A percentile compares a stretch with the other conserved stretches of the same genome.
Evolutionary conservation across 2,329 filamentous ascomycete genomes (phyloP).

Genomic region (Penicillium vulpinum): DNA sequence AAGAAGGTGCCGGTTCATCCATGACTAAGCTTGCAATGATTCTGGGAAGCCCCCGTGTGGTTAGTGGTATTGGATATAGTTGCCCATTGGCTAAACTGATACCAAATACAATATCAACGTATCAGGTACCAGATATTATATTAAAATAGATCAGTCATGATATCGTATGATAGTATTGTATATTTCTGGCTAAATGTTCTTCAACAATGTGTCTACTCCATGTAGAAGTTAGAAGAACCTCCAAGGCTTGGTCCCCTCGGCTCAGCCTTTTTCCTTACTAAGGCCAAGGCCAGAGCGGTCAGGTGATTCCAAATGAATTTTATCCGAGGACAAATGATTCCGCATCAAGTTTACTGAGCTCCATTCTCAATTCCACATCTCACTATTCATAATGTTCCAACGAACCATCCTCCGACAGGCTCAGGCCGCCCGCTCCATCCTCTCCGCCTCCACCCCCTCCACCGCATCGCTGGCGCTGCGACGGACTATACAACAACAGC

Average conservation of each 20-base stretch:
- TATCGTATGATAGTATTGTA: neutral
- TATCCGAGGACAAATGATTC: constrained; percentile 3
- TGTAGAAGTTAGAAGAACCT: constrained; percentile 1
- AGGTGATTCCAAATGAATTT: constrained; percentile 10
- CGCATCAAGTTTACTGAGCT: neutral
- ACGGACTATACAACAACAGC: constrained; percentile 35
- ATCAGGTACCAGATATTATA: neutral
- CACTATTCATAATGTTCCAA: constrained; percentile 42
- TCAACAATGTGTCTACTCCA: neutral
- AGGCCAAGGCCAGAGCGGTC: neutral
- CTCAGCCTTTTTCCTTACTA: constrained; percentile 6
- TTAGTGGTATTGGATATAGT: neutral
- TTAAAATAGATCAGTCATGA: neutral
- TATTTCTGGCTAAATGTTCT: neutral
- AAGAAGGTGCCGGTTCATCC: neutral
- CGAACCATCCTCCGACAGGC: constrained; percentile 45
- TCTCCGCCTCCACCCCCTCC: constrained; percentile 31
- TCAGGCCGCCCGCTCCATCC: constrained; percentile 38
- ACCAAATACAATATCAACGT: neutral
- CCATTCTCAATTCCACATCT: constrained; percentile 10
- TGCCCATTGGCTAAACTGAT: neutral
- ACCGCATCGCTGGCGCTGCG: constrained; percentile 35
- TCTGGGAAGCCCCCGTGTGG: too few species aligned
- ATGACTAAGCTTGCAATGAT: neutral
- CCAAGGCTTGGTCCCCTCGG: constrained; percentile 1